A percentile compares a stretch with the other conserved stretches of the same genome.
Conservation (phyloP, 1,139 yeast species). For the Candida sanyaensis region DNA sequence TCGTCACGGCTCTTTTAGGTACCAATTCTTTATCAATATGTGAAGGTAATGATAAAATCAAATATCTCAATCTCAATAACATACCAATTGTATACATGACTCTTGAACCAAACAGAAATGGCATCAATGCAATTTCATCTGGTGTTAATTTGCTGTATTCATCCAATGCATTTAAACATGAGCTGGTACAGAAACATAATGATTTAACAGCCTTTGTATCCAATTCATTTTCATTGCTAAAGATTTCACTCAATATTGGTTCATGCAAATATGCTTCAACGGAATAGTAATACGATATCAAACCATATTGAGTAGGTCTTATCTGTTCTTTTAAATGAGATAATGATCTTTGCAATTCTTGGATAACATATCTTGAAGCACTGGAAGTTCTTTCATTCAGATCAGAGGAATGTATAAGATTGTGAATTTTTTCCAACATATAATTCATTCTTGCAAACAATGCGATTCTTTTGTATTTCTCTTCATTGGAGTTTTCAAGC, state of each 20-base stretch:
- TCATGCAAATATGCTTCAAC: slow-evolving; percentile 78
- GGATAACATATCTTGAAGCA: slow-evolving; percentile 33
- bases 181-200: slow-evolving; percentile 52
- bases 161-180: slow-evolving; percentile 55
- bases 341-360: slow-evolving; percentile 46
- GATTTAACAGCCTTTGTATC: slow-evolving; percentile 33
- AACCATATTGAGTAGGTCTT: slow-evolving; percentile 37
- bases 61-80: slow-evolving; percentile 58
- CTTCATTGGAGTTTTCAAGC: slow-evolving; percentile 40
- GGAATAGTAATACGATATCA: slow-evolving; percentile 57
- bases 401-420: slow-evolving; percentile 44
- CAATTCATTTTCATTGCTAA: slow-evolving; percentile 20
- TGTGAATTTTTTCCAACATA: slow-evolving; percentile 64
- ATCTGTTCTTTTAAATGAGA: slow-evolving; percentile 38
- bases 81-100: slow-evolving; percentile 70
- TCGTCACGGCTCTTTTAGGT: slow-evolving; percentile 48
- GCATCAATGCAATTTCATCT: slow-evolving; percentile 53
- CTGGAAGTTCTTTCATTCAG: slow-evolving; percentile 23
- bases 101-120: slow-evolving; percentile 64
- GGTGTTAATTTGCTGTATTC: slow-evolving; percentile 47
- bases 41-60: slow-evolving; percentile 56
- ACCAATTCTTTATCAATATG: slow-evolving; percentile 50
- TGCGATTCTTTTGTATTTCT: slow-evolving; percentile 46
- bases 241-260: slow-evolving; percentile 44
- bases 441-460: slow-evolving; percentile 60